Conservation (phyloP, 2,329 filamentous ascomycete genomes). For the Verticillium tricorpus region DNA sequence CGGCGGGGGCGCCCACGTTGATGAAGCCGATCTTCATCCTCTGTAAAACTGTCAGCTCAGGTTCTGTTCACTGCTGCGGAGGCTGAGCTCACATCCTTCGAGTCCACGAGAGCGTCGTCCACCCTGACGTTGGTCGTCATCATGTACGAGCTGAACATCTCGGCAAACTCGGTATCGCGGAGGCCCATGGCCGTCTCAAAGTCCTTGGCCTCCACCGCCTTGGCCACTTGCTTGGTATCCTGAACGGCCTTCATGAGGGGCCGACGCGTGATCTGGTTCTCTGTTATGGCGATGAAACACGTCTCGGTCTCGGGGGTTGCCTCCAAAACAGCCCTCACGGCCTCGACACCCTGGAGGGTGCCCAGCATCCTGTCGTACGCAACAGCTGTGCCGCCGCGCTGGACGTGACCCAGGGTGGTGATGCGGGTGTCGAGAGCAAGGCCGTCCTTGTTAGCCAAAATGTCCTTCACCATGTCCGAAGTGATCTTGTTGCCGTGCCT, state of each 20-base stretch:
- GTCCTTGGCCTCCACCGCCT: slow-evolving; percentile 77
- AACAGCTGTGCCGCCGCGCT: slow-evolving; percentile 86
- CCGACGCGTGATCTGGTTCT: slow-evolving; percentile 95
- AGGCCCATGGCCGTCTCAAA: slow-evolving; percentile 85
- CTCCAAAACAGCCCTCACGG: slow-evolving; percentile 85
- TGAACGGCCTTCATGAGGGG: slow-evolving; percentile 84
- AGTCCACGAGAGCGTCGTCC: slow-evolving; percentile 60
- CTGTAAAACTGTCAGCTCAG: slow-evolving; percentile 33
- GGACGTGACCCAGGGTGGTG: slow-evolving; percentile 94
- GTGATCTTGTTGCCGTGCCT: slow-evolving; percentile 78
- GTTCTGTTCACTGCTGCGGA: too few species aligned
- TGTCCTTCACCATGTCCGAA: slow-evolving; percentile 75
- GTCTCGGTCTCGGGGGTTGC: slow-evolving; percentile 85
- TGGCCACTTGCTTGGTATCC: slow-evolving; percentile 78
- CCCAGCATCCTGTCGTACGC: slow-evolving; percentile 92
- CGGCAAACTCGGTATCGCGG: slow-evolving; percentile 87
- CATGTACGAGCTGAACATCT: slow-evolving; percentile 86
- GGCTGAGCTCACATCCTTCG: slow-evolving; percentile 58
- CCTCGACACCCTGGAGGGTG: slow-evolving; percentile 90
- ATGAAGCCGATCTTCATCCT: slow-evolving; percentile 93
- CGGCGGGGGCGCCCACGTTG: slow-evolving; percentile 92
- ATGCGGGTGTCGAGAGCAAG: slow-evolving; percentile 87
- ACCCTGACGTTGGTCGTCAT: slow-evolving; percentile 84
- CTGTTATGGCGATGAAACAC: slow-evolving; percentile 91
- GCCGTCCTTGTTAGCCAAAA: slow-evolving; percentile 73